Evolutionary conservation across 805 yeast genomes (phyloP).

Genomic region (Ogataea parapolymorpha): DNA sequence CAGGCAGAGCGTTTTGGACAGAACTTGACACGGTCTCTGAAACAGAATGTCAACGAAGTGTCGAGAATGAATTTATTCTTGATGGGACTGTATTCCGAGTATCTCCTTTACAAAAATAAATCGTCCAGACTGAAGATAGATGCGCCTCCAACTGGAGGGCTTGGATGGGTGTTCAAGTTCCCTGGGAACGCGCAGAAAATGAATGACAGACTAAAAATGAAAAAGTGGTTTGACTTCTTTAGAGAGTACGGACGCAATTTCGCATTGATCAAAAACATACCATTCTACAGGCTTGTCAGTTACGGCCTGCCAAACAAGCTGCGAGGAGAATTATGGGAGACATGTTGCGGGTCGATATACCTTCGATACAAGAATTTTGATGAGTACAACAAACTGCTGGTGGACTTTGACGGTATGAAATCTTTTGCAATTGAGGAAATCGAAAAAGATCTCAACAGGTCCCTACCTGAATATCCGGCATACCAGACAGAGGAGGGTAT

Average conservation of each 20-base stretch:
- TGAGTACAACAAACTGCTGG: constrained; percentile 56
- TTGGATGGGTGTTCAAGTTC: constrained; percentile 78
- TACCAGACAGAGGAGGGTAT: constrained; percentile 88
- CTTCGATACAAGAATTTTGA: constrained; percentile 59
- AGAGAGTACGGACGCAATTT: constrained; percentile 81
- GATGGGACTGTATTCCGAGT: constrained; percentile 80
- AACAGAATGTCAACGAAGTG: constrained; percentile 60
- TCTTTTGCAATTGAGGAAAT: constrained; percentile 94
- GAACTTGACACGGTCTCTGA: constrained; percentile 56
- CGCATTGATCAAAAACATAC: constrained; percentile 66
- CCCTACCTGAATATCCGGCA: constrained; percentile 94
- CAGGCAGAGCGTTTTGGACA: constrained; percentile 80
- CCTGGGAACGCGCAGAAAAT: constrained; percentile 83
- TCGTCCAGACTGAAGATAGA: constrained; percentile 40
- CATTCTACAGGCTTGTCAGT: constrained; percentile 77
- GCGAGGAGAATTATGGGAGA: constrained; percentile 96
- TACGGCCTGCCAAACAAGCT: constrained; percentile 93
- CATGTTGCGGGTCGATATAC: constrained; percentile 82
- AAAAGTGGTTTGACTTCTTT: constrained; percentile 91
- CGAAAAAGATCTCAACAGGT: constrained; percentile 91
- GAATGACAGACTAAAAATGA: constrained; percentile 80
- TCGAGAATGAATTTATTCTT: constrained; percentile 62
- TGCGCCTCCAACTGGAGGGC: constrained; percentile 72
- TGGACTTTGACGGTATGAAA: constrained; percentile 56
- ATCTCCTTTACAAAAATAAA: constrained; percentile 60